phyloP scores from a whole-genome alignment of 2,329 filamentous ascomycete species.

The Orbilia brochopaga region DNA sequence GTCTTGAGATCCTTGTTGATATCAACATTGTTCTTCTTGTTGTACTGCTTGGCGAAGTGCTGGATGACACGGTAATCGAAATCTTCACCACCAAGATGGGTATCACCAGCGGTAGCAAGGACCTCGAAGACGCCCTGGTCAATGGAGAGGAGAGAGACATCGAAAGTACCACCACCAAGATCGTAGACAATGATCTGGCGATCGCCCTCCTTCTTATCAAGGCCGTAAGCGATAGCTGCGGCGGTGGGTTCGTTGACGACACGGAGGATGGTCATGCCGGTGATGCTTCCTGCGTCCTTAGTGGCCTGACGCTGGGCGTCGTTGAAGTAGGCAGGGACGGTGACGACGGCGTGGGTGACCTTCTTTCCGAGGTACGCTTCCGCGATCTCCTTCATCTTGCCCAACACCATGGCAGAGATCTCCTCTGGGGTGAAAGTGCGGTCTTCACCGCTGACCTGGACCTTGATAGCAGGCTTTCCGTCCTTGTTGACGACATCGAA shows the following conservation, averaged over 20 bases:
- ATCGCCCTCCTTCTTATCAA: conserved; percentile 83
- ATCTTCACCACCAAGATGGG: conserved; percentile 96
- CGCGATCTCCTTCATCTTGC: conserved; percentile 84
- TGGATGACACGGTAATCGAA: conserved; percentile 98
- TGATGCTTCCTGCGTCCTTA: conserved; percentile 91
- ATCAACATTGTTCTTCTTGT: conserved; percentile 95
- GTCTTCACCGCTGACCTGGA: conserved; percentile 69
- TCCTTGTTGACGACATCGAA: conserved; percentile 91
- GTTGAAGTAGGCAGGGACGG: conserved; percentile 97
- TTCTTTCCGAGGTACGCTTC: conserved; percentile 81
- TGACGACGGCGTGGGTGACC: conserved; percentile 87
- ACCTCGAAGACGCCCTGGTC: conserved; percentile 95
- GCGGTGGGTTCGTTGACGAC: conserved; percentile 97
- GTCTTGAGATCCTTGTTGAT: conserved; percentile 94
- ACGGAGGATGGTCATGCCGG: conserved; percentile 91
- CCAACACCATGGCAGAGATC: conserved; percentile 78
- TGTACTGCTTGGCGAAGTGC: conserved; percentile 95
- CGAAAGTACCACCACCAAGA: conserved; percentile 91
- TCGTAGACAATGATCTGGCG: conserved; percentile 92
- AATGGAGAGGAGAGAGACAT: conserved; percentile 90
- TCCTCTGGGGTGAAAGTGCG: conserved; percentile 82
- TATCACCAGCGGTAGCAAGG: conserved; percentile 92
- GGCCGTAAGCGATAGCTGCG: conserved; percentile 90
- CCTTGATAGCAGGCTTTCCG: conserved; percentile 84
- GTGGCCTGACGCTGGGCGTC: conserved; percentile 96